Evolutionary conservation across 495 filamentous ascomycete genomes (phyloP).

Genomic region (Hypoxylon fuscum): DNA sequence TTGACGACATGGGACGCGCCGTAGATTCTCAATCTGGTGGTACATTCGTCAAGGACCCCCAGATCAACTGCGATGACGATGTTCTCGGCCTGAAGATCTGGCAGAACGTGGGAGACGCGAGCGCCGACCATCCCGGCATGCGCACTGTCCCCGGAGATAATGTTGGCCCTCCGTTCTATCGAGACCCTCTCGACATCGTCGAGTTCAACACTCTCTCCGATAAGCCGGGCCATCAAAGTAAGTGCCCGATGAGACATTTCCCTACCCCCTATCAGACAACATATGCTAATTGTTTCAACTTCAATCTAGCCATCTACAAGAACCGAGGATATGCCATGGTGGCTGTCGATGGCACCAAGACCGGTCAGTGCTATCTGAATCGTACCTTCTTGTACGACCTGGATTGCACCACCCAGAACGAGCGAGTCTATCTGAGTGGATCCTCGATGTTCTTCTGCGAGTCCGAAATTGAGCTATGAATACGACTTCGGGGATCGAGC

Average conservation of each 20-base stretch:
- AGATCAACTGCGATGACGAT: not conserved
- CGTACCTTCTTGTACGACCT: not conserved
- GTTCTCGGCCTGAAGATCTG: not conserved
- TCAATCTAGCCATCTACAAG: slow-evolving; percentile 15
- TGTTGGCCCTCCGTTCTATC: slow-evolving; percentile 7
- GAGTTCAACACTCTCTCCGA: slow-evolving; percentile 23
- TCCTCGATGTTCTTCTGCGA: slow-evolving; percentile 26
- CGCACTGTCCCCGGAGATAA: slow-evolving; percentile 19
- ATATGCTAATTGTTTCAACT: not conserved
- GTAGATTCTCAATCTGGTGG: not conserved
- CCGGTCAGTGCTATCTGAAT: slow-evolving; percentile 14
- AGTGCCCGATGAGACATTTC: not conserved
- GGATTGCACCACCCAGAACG: not conserved
- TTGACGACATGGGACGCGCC: not conserved
- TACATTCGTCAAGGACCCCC: not conserved
- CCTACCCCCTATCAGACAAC: too few species aligned
- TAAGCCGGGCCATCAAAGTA: slow-evolving; percentile 28
- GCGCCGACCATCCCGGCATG: slow-evolving; percentile 2
- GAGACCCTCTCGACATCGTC: slow-evolving; percentile 24
- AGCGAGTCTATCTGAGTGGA: not conserved
- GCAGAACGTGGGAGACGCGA: slow-evolving; percentile 8
- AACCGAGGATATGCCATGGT: slow-evolving; percentile 9
- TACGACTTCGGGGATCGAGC: not conserved
- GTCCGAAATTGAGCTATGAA: slow-evolving; percentile 1
- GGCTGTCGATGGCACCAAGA: not conserved